phyloP scores from a whole-genome alignment of 225 moss, liverwort and hornwort genomes.

The Sphagnum contortum region DNA sequence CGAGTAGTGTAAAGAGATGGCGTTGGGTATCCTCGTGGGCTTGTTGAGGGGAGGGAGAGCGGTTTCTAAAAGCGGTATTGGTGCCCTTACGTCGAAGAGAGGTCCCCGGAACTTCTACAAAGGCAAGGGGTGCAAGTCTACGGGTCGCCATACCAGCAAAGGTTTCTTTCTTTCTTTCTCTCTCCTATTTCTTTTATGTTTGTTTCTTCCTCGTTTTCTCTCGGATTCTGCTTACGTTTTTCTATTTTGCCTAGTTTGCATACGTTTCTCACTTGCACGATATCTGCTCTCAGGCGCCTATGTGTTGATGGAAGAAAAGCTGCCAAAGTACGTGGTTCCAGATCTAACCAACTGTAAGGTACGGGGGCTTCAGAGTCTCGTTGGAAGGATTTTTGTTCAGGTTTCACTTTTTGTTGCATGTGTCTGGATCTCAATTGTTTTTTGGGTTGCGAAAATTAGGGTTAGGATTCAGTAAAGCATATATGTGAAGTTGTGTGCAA shows the following conservation, averaged over 20 bases:
- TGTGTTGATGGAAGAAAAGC: constrained; percentile 69
- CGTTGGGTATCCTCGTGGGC: constrained; percentile 55
- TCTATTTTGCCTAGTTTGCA: no score
- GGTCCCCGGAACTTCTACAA: constrained; percentile 85
- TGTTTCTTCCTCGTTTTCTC: neutral
- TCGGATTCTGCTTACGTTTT: neutral
- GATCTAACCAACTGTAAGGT: constrained; percentile 76
- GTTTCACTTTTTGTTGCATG: no score
- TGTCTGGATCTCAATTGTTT: no score
- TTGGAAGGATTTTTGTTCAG: no score
- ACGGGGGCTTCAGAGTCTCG: neutral
- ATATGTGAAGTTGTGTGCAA: no score
- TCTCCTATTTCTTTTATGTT: neutral
- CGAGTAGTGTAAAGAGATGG: constrained; percentile 19
- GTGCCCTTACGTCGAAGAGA: constrained; percentile 71
- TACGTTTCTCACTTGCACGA: no score
- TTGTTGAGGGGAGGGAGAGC: constrained; percentile 53
- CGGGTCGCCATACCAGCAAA: constrained; percentile 84
- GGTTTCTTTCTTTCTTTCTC: constrained; percentile 19
- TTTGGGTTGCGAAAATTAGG: no score
- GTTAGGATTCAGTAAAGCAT: no score
- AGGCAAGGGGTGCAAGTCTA: constrained; percentile 85
- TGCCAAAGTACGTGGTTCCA: constrained; percentile 62
- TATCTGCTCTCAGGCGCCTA: constrained; percentile 15
- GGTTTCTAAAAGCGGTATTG: constrained; percentile 56